Evolutionary conservation across 2,329 filamentous ascomycete species (phyloP), one percentile per base, ranked within the genome.

Genomic region (Arachnomyces sp.): DNA sequence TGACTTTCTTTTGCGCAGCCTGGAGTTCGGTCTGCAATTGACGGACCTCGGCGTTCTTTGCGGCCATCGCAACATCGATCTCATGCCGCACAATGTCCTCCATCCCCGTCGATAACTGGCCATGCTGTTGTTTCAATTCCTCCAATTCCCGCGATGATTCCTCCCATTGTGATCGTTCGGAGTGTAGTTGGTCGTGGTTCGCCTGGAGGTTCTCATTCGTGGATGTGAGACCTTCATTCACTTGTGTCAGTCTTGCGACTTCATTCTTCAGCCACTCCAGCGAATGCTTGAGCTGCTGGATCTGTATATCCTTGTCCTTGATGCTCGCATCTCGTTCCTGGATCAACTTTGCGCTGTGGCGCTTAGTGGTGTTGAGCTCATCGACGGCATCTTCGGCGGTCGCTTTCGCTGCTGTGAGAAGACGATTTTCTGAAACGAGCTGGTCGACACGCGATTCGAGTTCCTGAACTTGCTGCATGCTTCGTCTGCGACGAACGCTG

Each of bases 401-500:
- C 39, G 73, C 64, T 52, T 82, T 82, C 34, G 84, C 82, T 36
- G 89, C 82, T 51, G 78, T 73, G 18, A 98, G 78, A 46, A 79
- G 69, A 42, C 82, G 80, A 58, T 96, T 96, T 61, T 98, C 90
- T 15, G 82, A 79, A 31, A 83, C 71, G 49, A 98, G 73, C 62
- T 90, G 82, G 52, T 95, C 87, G 53, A 98, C 76, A 55, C 77
- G 79, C 44, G 77, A 73, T 70, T 96, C 88, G 58, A 98, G 80
- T 55, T 98, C 90, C 58, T 76, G 67, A 45, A 96, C 80, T 40
- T 90, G 80, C 67, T 96, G 90, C 81, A 96, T 90, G 73, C 90
- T 96, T 66, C 94, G 92, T 59, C 90, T 85, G 60, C 90, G 89
- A 54, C 90, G 89, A 77, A 98, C 84, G 71, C 88, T 95, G 58